These are phyloP conservation scores for Parietaria judaica DNA, from an alignment of 306 rosid species.

Conservation along the genomic window DNA sequence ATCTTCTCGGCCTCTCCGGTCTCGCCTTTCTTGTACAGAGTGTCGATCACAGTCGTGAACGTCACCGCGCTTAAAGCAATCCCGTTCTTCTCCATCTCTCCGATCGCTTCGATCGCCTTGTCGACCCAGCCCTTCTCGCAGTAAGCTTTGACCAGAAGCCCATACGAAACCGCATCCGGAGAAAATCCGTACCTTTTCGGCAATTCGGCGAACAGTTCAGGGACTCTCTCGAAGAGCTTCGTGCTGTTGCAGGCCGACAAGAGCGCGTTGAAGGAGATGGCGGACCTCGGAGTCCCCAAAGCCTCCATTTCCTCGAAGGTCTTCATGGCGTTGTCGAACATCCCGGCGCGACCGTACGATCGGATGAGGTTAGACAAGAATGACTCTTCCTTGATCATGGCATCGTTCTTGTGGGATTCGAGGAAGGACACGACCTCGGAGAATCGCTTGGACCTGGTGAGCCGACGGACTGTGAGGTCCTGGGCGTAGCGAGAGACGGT, in stretches of 20 bases:
- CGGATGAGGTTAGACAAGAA: conserved; percentile 52
- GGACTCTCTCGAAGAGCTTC: conserved; percentile 32
- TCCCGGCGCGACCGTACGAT: conserved; percentile 53
- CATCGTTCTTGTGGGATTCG: conserved; percentile 56
- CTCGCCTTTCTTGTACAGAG: conserved; percentile 42
- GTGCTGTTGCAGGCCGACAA: conserved; percentile 37
- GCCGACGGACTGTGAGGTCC: conserved; percentile 59
- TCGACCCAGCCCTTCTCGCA: conserved; percentile 34
- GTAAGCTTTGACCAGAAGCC: conserved; percentile 43
- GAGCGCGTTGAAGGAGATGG: conserved; percentile 49
- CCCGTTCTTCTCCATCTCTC: conserved; percentile 36
- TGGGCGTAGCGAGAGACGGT: conserved; percentile 45
- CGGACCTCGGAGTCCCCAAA: conserved; percentile 50
- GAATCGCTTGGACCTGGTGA: conserved; percentile 47
- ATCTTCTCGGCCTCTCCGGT: conserved; percentile 45
- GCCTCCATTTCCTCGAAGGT: conserved; percentile 50
- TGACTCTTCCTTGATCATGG: conserved; percentile 45
- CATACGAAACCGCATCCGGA: conserved; percentile 47
- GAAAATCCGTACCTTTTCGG: conserved; percentile 32
- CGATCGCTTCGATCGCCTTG: conserved; percentile 30
- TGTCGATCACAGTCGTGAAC: conserved; percentile 38
- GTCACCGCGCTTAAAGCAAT: conserved; percentile 43
- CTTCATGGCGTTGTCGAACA: conserved; percentile 50
- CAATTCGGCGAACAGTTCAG: conserved; percentile 45
- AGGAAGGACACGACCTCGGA: conserved; percentile 44